These are phyloP conservation scores for Cryomyces minteri DNA, from an alignment of 495 filamentous ascomycete species.

Conservation along the genomic window DNA sequence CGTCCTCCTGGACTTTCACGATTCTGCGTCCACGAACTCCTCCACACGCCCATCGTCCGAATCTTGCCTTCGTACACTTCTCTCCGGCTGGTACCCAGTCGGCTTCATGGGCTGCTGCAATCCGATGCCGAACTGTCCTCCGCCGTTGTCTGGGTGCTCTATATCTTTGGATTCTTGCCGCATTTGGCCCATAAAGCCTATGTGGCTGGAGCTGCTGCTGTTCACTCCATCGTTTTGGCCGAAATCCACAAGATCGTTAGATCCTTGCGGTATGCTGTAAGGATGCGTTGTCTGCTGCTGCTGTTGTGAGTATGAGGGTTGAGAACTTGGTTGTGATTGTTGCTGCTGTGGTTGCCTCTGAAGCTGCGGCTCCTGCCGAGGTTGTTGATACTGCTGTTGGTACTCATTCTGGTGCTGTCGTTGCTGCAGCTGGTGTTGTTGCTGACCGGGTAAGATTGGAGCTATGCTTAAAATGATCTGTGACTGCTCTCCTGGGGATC, in stretches of 20 bases:
- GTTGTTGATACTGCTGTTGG: neutral
- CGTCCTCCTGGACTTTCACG: neutral
- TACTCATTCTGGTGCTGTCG: neutral
- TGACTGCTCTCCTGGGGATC: slow-evolving; percentile 51
- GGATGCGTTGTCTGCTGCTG: slow-evolving; percentile 1
- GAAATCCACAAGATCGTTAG: slow-evolving; percentile 10
- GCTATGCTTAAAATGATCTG: slow-evolving; percentile 77
- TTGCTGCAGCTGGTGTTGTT: neutral
- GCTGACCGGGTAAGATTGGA: slow-evolving; percentile 66
- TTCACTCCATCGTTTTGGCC: slow-evolving; percentile 8
- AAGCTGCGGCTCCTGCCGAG: slow-evolving; percentile 1
- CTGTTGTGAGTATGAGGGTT: slow-evolving; percentile 2
- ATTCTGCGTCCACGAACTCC: slow-evolving; percentile 3
- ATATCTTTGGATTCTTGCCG: neutral
- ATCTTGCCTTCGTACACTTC: neutral
- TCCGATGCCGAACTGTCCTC: too few species aligned
- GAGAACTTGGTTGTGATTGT: neutral
- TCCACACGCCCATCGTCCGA: neutral
- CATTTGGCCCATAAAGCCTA: neutral
- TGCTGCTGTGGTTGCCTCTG: slow-evolving; percentile 4
- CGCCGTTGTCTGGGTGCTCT: too few species aligned
- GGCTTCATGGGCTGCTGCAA: neutral
- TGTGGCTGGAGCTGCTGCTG: neutral
- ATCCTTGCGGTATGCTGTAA: neutral
- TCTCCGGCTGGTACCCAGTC: neutral